A percentile compares a stretch with the other conserved stretches of the same genome.
Evolutionary conservation across 1,139 yeast species (phyloP).

Genomic region (Hemisphaericaspora xylofermentans): DNA sequence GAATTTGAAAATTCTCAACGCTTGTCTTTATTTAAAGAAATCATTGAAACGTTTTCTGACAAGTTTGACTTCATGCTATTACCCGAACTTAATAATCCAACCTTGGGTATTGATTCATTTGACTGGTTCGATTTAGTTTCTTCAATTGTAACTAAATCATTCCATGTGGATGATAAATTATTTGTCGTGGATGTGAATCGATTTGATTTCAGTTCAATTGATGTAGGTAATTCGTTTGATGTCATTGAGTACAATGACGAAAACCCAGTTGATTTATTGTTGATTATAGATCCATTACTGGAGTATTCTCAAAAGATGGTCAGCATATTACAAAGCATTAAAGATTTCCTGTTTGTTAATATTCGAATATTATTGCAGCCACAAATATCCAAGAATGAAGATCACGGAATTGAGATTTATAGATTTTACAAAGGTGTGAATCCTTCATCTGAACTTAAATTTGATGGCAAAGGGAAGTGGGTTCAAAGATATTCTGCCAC

Average conservation of each 20-base stretch:
- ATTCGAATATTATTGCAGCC: slow-evolving; percentile 65
- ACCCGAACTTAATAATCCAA: slow-evolving; percentile 20
- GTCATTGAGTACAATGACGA: slow-evolving; percentile 21
- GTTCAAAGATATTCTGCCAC: slow-evolving; percentile 13
- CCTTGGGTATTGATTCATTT: slow-evolving; percentile 11
- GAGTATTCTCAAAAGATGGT: slow-evolving; percentile 66
- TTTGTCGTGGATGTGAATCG: slow-evolving; percentile 41
- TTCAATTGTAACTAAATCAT: slow-evolving; percentile 46
- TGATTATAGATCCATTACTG: slow-evolving; percentile 70
- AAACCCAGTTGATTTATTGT: slow-evolving; percentile 48
- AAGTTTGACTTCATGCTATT: slow-evolving; percentile 22
- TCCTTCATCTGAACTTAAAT: slow-evolving; percentile 37
- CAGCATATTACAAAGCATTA: slow-evolving; percentile 47
- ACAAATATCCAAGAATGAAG: slow-evolving; percentile 19
- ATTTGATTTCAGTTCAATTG: slow-evolving; percentile 41
- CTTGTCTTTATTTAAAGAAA: slow-evolving; percentile 26
- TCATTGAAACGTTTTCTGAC: slow-evolving; percentile 32
- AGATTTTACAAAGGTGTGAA: slow-evolving; percentile 58
- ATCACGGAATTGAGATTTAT: slow-evolving; percentile 46
- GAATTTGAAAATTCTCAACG: slow-evolving; percentile 40
- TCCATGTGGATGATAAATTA: slow-evolving; percentile 38
- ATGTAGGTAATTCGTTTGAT: slow-evolving; percentile 30
- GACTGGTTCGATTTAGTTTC: slow-evolving; percentile 53
- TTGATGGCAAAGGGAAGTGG: slow-evolving; percentile 36
- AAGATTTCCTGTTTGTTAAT: slow-evolving; percentile 44